Evolutionary conservation across 306 rosid genomes (phyloP).

Genomic region (Gillenia trifoliata): DNA sequence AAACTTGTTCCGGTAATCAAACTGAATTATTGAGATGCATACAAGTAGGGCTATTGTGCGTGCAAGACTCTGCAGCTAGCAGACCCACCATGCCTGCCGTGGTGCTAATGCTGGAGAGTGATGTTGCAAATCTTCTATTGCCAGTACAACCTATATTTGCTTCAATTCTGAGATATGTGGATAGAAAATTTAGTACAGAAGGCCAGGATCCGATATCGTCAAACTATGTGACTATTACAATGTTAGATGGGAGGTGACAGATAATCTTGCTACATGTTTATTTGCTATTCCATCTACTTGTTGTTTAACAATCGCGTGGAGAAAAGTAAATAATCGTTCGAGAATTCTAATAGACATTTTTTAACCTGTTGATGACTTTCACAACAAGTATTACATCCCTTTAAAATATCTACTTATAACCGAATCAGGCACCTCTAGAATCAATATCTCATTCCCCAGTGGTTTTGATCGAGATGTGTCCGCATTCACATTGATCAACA

Average conservation of each 20-base stretch:
- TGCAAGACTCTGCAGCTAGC: conserved; percentile 69
- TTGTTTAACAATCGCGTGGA: too few species aligned
- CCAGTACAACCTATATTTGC: conserved; percentile 63
- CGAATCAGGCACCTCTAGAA: too few species aligned
- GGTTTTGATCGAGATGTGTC: too few species aligned
- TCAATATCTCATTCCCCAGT: too few species aligned
- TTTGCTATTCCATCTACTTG: not conserved
- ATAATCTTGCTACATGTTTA: conserved; percentile 3
- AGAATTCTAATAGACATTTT: too few species aligned
- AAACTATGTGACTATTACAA: conserved; percentile 57
- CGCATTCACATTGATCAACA: too few species aligned
- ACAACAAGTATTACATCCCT: too few species aligned
- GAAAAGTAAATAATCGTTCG: too few species aligned
- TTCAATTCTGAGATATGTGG: conserved; percentile 43
- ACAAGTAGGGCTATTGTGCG: conserved; percentile 73
- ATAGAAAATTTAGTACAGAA: conserved; percentile 40
- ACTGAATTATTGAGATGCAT: conserved; percentile 53
- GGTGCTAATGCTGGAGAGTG: conserved; percentile 79
- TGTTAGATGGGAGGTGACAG: conserved; percentile 44
- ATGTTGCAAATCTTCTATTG: conserved; percentile 48
- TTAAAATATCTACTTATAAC: too few species aligned
- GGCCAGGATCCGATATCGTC: conserved; percentile 38
- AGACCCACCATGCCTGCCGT: conserved; percentile 74
- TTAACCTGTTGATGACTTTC: too few species aligned
- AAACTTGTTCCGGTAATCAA: conserved; percentile 32